A percentile compares a stretch with the other conserved stretches of the same genome.
Evolutionary conservation across 2,329 filamentous ascomycete species (phyloP).

Genomic region (Aspergillus proliferans): DNA sequence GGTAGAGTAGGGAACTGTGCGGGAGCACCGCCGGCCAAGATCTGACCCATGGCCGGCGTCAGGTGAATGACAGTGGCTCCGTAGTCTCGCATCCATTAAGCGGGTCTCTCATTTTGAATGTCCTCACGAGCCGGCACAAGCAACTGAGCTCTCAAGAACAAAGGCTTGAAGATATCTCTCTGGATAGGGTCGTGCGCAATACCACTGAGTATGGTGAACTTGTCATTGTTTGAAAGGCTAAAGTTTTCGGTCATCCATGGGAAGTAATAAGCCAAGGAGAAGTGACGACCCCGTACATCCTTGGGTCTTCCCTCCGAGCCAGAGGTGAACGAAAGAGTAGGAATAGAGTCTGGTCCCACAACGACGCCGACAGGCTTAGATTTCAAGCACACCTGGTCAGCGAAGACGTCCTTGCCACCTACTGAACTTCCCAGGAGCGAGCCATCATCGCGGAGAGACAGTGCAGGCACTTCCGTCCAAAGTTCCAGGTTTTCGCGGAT

Average conservation of each 20-base stretch:
- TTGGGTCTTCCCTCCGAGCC: slow-evolving; percentile 75
- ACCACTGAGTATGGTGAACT: slow-evolving; percentile 76
- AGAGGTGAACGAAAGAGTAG: slow-evolving; percentile 68
- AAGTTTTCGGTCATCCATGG: slow-evolving; percentile 90
- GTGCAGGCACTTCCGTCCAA: slow-evolving; percentile 66
- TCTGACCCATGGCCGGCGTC: slow-evolving; percentile 94
- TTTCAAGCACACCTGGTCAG: slow-evolving; percentile 47
- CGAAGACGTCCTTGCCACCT: slow-evolving; percentile 63
- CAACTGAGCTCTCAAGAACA: slow-evolving; percentile 76
- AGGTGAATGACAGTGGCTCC: slow-evolving; percentile 75
- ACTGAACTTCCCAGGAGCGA: slow-evolving; percentile 60
- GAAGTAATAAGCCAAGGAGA: slow-evolving; percentile 77
- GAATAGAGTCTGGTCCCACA: slow-evolving; percentile 78
- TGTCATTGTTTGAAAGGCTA: slow-evolving; percentile 62
- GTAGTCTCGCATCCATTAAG: slow-evolving; percentile 79
- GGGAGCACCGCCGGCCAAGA: slow-evolving; percentile 74
- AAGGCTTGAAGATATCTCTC: slow-evolving; percentile 78
- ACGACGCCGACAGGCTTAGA: slow-evolving; percentile 62
- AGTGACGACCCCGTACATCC: slow-evolving; percentile 82
- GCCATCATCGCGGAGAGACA: slow-evolving; percentile 67
- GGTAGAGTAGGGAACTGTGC: slow-evolving; percentile 69
- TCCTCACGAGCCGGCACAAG: slow-evolving; percentile 74
- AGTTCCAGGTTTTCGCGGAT: slow-evolving; percentile 67
- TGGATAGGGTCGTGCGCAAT: slow-evolving; percentile 62
- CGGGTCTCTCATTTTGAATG: slow-evolving; percentile 78